These are phyloP conservation scores for Erythrophleum fordii DNA, from an alignment of 306 rosid genomes.

Conservation along the genomic window DNA sequence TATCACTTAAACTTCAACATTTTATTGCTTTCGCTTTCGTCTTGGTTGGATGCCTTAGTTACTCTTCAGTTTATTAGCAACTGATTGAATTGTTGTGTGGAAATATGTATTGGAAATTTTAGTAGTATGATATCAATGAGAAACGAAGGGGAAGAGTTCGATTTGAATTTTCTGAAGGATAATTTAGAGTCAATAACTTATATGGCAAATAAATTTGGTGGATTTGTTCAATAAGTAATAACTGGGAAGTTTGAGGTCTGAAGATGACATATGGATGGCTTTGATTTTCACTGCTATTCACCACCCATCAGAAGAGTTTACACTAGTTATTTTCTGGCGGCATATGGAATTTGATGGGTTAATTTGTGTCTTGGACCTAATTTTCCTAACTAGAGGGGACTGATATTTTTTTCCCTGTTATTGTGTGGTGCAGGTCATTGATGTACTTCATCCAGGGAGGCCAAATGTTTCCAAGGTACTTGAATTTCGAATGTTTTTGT, in stretches of 20 bases:
- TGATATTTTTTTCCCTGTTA: neutral
- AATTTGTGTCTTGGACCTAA: neutral
- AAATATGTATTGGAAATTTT: neutral
- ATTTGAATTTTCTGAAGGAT: neutral
- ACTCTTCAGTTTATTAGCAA: neutral
- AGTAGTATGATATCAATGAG: neutral
- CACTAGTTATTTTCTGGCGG: neutral
- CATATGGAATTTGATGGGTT: neutral
- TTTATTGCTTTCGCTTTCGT: neutral
- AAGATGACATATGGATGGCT: neutral
- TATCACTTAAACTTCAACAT: neutral
- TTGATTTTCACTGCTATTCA: too few relatives aligned
- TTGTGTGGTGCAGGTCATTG: conserved; percentile 59
- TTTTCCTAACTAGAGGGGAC: neutral
- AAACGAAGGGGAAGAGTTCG: neutral
- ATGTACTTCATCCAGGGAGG: conserved; percentile 93
- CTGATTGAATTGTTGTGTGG: neutral
- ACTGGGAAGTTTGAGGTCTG: neutral
- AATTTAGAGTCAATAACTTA: neutral
- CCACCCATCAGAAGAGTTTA: neutral
- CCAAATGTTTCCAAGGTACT: conserved; percentile 89
- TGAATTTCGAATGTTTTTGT: neutral
- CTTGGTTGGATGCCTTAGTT: neutral
- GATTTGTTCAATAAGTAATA: neutral
- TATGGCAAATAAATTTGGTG: neutral